A percentile compares a stretch with the other conserved stretches of the same genome.
Conservation (phyloP, 1,284 basidiomycete species). For the Pholiota adiposa region DNA sequence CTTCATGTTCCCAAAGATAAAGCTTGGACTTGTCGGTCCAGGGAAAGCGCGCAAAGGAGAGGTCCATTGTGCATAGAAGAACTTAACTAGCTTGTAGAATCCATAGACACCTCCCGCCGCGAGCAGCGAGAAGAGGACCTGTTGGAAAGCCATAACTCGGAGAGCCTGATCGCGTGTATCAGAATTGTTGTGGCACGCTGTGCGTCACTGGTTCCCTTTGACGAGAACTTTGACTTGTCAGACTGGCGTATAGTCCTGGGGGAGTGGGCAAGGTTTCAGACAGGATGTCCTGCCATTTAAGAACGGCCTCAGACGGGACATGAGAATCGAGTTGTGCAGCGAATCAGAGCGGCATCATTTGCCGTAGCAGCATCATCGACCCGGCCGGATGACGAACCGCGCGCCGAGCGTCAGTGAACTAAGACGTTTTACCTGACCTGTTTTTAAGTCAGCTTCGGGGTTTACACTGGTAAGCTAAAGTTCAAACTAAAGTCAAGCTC, state of each 20-base stretch:
- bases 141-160: constrained; percentile 7
- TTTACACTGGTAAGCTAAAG: too few species aligned
- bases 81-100: constrained; percentile 19
- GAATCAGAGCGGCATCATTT: neutral
- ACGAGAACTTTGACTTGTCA: too few species aligned
- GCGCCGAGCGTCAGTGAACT: neutral
- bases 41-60: constrained; percentile 52
- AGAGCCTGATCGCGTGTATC: neutral
- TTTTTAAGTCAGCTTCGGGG: too few species aligned
- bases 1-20: constrained; percentile 57
- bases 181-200: neutral
- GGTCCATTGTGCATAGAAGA: constrained; percentile 24
- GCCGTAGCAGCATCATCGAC: neutral
- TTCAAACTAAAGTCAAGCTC: too few species aligned
- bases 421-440: too few species aligned
- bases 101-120: constrained; percentile 15
- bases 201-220: neutral
- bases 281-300: too few species aligned
- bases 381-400: neutral
- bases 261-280: too few species aligned
- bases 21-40: constrained; percentile 53
- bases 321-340: neutral
- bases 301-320: too few species aligned
- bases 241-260: neutral
- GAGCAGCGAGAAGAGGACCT: constrained; percentile 10